Evolutionary conservation across 1,284 basidiomycete genomes (phyloP), one percentile per base, ranked within the genome.

Genomic region (Takashimella koratensis): DNA sequence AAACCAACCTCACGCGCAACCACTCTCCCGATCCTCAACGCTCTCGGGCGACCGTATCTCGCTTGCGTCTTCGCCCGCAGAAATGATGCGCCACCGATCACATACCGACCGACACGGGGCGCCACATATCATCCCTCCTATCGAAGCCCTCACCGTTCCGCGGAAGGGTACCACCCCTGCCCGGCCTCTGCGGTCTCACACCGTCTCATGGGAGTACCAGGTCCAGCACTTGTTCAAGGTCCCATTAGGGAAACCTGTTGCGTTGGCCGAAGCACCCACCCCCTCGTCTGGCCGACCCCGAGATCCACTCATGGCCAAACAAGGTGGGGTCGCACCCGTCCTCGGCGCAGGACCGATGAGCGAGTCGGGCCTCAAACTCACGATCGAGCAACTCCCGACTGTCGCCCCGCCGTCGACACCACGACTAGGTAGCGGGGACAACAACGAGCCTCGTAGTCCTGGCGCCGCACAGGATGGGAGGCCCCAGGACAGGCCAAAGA

Each of bases 131-230:
- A 36, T 16, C 8, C 30, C 30, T 36, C 30, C 30, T 36, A 36
- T 45, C 44, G 24, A 24, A 23, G 39, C 25, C 46, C 12, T 36
- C 10, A 36, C 30, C 16, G 8, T 16, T 8, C 30, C 30, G 2
- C 59, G 69, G 23, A 70, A 65, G 49, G 74, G 74, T 5, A 50
- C 51, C 8, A 76, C 71, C 3, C 68, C 68, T 1, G 49, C 56
- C 13, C 30, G 49, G 16, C 43, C 57, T 4, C 56, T 75, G 1
- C 52, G 58, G 16, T 44, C 64, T 3, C 71, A 76, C 57, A 48
- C 63, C 2, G 68, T 65, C 16, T 58, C 64, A 12, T 76, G 73
- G 73, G 67, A 73, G 42, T 70, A 63, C 45, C 61, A 66, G 16
- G 45, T 75, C 12, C 56, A 68, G n/a, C 67, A 74, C 45, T 49